These are phyloP conservation scores for Cymbidium sinense DNA, from an alignment of 106 monocot genomes.

Conservation along the genomic window DNA sequence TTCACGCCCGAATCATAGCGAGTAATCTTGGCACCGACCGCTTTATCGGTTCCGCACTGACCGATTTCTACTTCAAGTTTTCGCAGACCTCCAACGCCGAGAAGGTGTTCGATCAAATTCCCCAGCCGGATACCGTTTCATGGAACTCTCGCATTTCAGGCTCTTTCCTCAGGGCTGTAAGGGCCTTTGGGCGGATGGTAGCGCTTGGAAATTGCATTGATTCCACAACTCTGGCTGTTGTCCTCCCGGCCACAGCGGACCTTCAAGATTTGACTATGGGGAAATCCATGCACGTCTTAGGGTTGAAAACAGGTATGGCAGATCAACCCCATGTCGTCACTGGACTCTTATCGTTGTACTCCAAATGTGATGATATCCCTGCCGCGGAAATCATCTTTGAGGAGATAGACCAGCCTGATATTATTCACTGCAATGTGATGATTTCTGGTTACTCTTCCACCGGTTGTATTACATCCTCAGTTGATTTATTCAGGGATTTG, in stretches of 20 bases:
- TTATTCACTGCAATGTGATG: constrained; percentile 63
- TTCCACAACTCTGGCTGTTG: constrained; percentile 43
- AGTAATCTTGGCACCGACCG: constrained; percentile 30
- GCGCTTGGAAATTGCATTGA: constrained; percentile 12
- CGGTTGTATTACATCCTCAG: constrained; percentile 24
- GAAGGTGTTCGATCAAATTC: constrained; percentile 71
- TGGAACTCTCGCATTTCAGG: constrained; percentile 74
- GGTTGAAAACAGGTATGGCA: constrained; percentile 27
- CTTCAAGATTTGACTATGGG: constrained; percentile 36
- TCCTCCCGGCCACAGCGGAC: constrained; percentile 57
- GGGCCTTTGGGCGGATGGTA: constrained; percentile 33
- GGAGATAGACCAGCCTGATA: constrained; percentile 25
- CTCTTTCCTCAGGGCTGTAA: constrained; percentile 16
- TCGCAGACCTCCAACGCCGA: constrained; percentile 24
- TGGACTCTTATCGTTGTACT: constrained; percentile 68
- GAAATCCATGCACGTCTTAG: constrained; percentile 34
- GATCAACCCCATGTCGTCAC: constrained; percentile 40
- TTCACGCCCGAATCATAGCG: constrained; percentile 40
- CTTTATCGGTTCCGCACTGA: constrained; percentile 54
- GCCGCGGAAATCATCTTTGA: constrained; percentile 33
- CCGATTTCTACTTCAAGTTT: constrained; percentile 39
- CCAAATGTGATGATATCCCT: constrained; percentile 47
- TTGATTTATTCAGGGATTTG: constrained; percentile 46
- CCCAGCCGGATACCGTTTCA: constrained; percentile 43
- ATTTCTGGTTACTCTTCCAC: constrained; percentile 59